Evolutionary conservation across 768 basidiomycete species (phyloP).

Genomic region (Daedalea quercina): DNA sequence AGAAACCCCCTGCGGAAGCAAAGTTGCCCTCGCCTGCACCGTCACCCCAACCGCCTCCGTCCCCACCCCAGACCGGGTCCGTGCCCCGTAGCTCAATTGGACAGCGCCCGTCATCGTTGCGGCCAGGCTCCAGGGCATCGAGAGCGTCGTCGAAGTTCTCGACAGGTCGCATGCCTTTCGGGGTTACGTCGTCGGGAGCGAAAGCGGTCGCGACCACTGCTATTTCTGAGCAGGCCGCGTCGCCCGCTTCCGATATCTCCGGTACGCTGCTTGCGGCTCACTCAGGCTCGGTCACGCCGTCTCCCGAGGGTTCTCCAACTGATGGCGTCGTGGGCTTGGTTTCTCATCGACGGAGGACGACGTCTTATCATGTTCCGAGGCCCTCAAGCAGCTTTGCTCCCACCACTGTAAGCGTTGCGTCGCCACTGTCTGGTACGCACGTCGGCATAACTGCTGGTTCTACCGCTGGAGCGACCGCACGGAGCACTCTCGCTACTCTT

Average conservation of each 20-base stretch:
- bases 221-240: conserved; percentile 47
- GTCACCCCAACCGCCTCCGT: conserved; percentile 30
- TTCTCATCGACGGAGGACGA: conserved; percentile 45
- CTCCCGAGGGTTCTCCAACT: conserved; percentile 54
- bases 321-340: conserved; percentile 49
- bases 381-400: conserved; percentile 3
- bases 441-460: conserved; percentile 9
- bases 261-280: conserved; percentile 9
- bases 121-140: conserved; percentile 70
- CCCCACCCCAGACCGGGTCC: conserved; percentile 29
- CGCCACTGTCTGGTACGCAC: conserved; percentile 13
- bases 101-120: conserved; percentile 39
- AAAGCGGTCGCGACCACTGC: conserved; percentile 70
- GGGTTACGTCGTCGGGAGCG: conserved; percentile 34
- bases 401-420: conserved; percentile 13
- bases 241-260: conserved; percentile 28
- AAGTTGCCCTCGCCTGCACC: conserved; percentile 28
- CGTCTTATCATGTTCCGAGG: conserved; percentile 52
- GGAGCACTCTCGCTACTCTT: conserved; percentile 25
- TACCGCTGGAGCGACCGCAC: conserved; percentile 11
- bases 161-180: conserved; percentile 55
- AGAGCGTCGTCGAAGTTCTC: conserved; percentile 65
- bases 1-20: conserved; percentile 3
- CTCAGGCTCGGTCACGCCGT: conserved; percentile 28
- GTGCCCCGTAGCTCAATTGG: conserved; percentile 15